Evolutionary conservation across 768 basidiomycete species (phyloP).

Genomic region (Termitomyces sp.): DNA sequence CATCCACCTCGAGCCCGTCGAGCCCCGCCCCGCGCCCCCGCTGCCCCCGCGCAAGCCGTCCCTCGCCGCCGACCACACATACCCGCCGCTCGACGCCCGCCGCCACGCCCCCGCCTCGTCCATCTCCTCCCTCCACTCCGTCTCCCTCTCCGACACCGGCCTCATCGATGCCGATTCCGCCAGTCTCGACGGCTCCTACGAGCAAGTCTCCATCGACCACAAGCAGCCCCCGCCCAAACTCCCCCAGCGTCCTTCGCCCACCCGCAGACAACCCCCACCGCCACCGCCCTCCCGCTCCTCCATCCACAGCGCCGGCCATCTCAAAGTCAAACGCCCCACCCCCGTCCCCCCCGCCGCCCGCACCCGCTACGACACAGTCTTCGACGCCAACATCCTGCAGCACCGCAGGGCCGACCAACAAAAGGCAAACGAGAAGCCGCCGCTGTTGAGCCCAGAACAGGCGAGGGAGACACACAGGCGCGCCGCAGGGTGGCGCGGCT

Average conservation of each 20-base stretch:
- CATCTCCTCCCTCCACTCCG: conserved; percentile 80
- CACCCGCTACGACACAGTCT: conserved; percentile 65
- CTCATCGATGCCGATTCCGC: conserved; percentile 35
- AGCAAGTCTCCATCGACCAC: conserved; percentile 56
- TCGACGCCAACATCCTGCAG: conserved; percentile 55
- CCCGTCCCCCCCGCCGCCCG: conserved; percentile 66
- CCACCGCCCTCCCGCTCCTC: conserved; percentile 24
- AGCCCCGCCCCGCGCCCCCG: conserved; percentile 49
- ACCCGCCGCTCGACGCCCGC: conserved; percentile 44
- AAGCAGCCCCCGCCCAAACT: conserved; percentile 41
- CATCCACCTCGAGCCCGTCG: conserved; percentile 55
- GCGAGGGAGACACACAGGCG: conserved; percentile 42
- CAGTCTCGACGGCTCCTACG: conserved; percentile 72
- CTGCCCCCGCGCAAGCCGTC: conserved; percentile 69
- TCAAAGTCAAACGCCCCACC: conserved; percentile 48
- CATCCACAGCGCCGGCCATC: conserved; percentile 15
- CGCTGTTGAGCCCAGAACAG: conserved; percentile 32
- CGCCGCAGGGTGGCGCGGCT: conserved; percentile 71
- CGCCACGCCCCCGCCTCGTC: conserved; percentile 66
- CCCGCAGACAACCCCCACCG: conserved; percentile 20
- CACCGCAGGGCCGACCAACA: conserved; percentile 38
- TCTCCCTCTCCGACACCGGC: conserved; percentile 67
- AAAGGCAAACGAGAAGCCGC: conserved; percentile 29
- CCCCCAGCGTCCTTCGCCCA: conserved; percentile 42
- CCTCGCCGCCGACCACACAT: conserved; percentile 53